Evolutionary conservation across 2,329 filamentous ascomycete species (phyloP), one percentile per base, ranked within the genome.

Genomic region (Fusarium coffeatum): DNA sequence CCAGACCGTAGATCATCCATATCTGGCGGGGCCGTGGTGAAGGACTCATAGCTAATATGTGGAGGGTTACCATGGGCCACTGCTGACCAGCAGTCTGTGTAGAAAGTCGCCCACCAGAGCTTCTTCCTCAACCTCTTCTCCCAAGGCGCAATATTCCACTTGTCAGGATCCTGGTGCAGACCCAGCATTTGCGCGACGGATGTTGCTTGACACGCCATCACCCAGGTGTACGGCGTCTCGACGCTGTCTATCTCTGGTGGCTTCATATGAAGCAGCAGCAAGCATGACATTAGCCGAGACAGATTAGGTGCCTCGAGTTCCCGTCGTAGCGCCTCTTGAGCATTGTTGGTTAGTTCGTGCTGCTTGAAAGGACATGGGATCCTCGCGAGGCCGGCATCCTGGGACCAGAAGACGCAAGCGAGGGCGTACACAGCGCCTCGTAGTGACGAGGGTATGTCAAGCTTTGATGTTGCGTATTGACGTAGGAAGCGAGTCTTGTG

Each of bases 231-330:
- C 0, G 83, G 83, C 8, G 81, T 83, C 68, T 85, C 83, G 6
- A 83, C 82, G 15, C 81, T 84, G 30, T 81, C 83, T 20, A 82
- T 83, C 15, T 78, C 78, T 2, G 83, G 82, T 0, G 83, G 81
- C 16, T 80, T 79, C 66, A 85, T 79, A 59, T 85, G 83, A 8
- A 84, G 72, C 10, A 85, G 76, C 16, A 85, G 67, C 15, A 85
- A 64, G 60, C 80, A 81, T n/a, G 83, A 82, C 74, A 85, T 83
- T n/a, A 85, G 65, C 11, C 80, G 81, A 55, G 78, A 81, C 6
- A 85, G 74, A 30, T 84, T 83, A 0, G 83, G 83, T 1, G 83
- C 82, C 42, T 85, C 82, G 0, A 85, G 76, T 61, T 85, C 83
- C 4, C 83, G 77, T 23, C 83, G 78, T 5, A 85, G 71, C 0